Evolutionary conservation across 345 rosid species (phyloP), one percentile per base, ranked within the genome.

Genomic region (Geranium brycei): DNA sequence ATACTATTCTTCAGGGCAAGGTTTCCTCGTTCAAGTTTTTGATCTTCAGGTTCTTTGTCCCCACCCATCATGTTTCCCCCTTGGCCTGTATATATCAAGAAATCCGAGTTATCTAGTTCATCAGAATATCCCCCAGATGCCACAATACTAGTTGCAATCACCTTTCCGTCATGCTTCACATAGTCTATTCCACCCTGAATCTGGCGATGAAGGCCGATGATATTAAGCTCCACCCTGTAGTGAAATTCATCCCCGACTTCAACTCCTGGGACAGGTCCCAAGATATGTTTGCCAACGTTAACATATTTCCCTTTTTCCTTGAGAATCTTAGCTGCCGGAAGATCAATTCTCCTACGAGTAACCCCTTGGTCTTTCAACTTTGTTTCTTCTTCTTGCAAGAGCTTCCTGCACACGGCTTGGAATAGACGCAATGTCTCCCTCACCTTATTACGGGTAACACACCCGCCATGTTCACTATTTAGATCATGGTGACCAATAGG

Each of bases 221-320:
- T 67, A 67, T 77, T 80, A 28, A 89, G 96, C 69, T 91, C 92
- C 4, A 84, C 76, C 51, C 88, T 78, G 61, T 87, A 91, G 51
- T 81, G 91, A 77, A 87, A 91, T 69, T 79, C 95, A 66, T 91
- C 98, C 3, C 98, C 95, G 30, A 85, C 78, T 69, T 80, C 80
- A 66, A 87, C 88, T 28, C 96, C 98, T 0, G 96, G 96, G 64
- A 91, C 81, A 16, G 78, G 2, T 68, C 99, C 99, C 31, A 90
- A 60, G 47, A 88, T 80, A 18, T 68, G 79, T 51, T 65, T 67
- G 35, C 85, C 81, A 0, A 59, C 41, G 68, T 80, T 85, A 17
- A 82, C 69, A 61, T 32, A 75, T 66, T 72, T 80, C 55, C 77
- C 79, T 68, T 82, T 78, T 15, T 62, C 67, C 79, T 77, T 90